Evolutionary conservation across 192 early-diverging fungal species (phyloP).

Genomic region (Linnemannia zychae): DNA sequence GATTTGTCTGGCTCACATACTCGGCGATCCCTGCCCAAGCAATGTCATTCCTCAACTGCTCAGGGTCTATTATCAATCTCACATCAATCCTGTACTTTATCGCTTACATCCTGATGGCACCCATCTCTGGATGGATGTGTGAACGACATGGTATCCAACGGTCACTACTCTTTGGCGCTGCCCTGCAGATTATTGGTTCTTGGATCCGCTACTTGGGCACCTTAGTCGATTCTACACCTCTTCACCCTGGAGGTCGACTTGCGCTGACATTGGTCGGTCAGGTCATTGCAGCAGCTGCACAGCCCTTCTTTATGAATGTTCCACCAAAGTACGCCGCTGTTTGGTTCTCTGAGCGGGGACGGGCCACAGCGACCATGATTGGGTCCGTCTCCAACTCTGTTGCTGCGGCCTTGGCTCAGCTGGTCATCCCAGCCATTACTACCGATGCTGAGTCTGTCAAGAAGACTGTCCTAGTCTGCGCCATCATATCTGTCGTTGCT

Average conservation of each 20-base stretch:
- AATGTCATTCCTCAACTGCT: slow-evolving; percentile 38
- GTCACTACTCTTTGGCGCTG: slow-evolving; percentile 56
- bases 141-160: slow-evolving; percentile 46
- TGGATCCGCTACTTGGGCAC: slow-evolving; percentile 59
- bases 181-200: slow-evolving; percentile 52
- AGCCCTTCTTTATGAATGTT: slow-evolving; percentile 65
- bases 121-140: slow-evolving; percentile 56
- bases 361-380: slow-evolving; percentile 61
- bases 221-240: slow-evolving; percentile 36
- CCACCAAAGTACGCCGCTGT: slow-evolving; percentile 64
- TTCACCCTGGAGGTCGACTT: slow-evolving; percentile 25
- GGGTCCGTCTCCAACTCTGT: slow-evolving; percentile 57
- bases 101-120: slow-evolving; percentile 53
- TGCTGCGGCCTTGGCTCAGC: slow-evolving; percentile 62
- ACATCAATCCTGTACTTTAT: slow-evolving; percentile 58
- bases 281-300: slow-evolving; percentile 57
- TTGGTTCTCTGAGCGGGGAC: slow-evolving; percentile 61
- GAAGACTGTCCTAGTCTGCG: slow-evolving; percentile 49
- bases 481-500: slow-evolving; percentile 43
- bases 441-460: slow-evolving; percentile 17
- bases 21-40: slow-evolving; percentile 52
- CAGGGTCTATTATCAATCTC: slow-evolving; percentile 45
- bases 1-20: slow-evolving; percentile 61
- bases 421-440: slow-evolving; percentile 59
- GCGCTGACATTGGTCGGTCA: slow-evolving; percentile 61